Percentiles rank a stretch among this genome's conserved stretches.
These are phyloP conservation scores for Vanderwaltozyma yarrowii DNA, from an alignment of 805 yeast species.

Conservation along the genomic window DNA sequence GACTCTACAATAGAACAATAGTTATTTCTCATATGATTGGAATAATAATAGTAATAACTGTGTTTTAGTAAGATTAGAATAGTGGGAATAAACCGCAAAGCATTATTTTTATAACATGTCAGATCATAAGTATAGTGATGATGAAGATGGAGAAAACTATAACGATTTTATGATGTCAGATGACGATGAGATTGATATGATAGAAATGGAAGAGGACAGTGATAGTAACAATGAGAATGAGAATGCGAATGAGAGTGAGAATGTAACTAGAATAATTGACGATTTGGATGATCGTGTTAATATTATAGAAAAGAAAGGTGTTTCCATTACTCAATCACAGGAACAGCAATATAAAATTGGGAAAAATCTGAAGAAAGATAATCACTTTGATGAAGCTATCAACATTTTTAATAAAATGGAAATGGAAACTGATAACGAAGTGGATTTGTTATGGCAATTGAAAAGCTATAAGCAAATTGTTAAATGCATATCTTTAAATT, in stretches of 20 bases:
- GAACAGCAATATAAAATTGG: conserved; percentile 5
- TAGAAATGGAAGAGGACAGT: conserved; percentile 22
- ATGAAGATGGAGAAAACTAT: conserved; percentile 18
- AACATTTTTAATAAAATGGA: background rate
- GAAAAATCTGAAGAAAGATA: background rate
- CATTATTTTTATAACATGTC: too few relatives aligned
- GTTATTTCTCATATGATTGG: too few relatives aligned
- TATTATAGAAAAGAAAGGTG: too few relatives aligned
- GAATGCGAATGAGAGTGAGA: background rate
- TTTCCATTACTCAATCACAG: too few relatives aligned
- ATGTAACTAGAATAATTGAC: background rate
- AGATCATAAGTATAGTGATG: conserved; percentile 1
- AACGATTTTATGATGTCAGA: conserved; percentile 27
- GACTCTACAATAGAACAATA: too few relatives aligned
- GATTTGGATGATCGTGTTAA: too few relatives aligned
- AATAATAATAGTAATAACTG: too few relatives aligned
- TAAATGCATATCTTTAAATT: background rate
- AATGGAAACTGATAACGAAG: background rate
- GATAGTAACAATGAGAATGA: conserved; percentile 1
- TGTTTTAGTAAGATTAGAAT: too few relatives aligned
- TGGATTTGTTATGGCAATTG: background rate
- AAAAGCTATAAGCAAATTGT: background rate
- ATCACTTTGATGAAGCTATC: conserved; percentile 1
- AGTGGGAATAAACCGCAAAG: too few relatives aligned
- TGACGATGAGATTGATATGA: conserved; percentile 18